Evolutionary conservation across 2,329 filamentous ascomycete genomes (phyloP), one percentile per base, ranked within the genome.

Genomic region (Cladosporium velox): DNA sequence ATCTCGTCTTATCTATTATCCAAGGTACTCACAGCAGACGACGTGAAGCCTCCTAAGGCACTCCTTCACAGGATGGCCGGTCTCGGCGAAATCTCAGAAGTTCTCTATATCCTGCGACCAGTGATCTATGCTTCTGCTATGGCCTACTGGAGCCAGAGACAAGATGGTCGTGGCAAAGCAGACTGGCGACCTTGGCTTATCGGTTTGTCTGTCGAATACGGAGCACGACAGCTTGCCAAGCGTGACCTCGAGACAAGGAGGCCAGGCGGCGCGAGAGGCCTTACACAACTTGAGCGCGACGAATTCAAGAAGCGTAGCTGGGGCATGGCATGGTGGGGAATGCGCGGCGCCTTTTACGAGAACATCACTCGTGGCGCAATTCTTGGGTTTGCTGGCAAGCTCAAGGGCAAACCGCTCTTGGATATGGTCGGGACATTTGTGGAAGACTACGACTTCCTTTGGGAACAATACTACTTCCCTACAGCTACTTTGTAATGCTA

Each of bases 321-420:
- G 92, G 89, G 88, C 1, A 90, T 97, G 83, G 91, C 89, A 24
- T 98, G 95, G 94, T 99, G 95, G 95, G 81, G 86, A 30, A 95
- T 99, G 92, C 88, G 94, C 67, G 94, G 95, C n/a, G 93, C 93
- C 2, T 96, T 96, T 73, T 99, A 99, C 79, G 92, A 98, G 79
- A 92, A 93, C 73, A 85, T 97, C 67, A 96, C 92, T 58, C 87
- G 86, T 72, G 79, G 82, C 10, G 86, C 85, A 81, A 81, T 90
- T 64, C 91, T 91, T 79, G 86, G 87, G 4, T 79, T 94, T 15
- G 89, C 94, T 8, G 83, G 83, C 34, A 90, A 88, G 73, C 85
- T 97, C 70, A 89, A 84, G 75, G 83, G 88, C 70, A 90, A 89
- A 74, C 88, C 91, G 62, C 84, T 97, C 78, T 86, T 96, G 57